A percentile compares a stretch with the other conserved stretches of the same genome.
Evolutionary conservation across 2,329 filamentous ascomycete species (phyloP).

Genomic region (Diaporthe capsici): DNA sequence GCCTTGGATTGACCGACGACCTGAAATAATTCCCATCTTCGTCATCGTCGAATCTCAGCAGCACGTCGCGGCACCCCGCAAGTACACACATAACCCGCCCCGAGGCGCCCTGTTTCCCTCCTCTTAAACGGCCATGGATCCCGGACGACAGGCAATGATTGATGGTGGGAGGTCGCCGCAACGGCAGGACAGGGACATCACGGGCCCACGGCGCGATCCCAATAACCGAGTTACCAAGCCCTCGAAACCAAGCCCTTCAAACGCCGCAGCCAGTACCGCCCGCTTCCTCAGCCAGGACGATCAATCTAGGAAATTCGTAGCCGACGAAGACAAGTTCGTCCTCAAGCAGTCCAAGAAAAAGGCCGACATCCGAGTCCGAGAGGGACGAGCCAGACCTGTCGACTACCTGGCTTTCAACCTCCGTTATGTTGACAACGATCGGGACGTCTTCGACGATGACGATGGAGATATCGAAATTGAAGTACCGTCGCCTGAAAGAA

Average conservation of each 20-base stretch:
- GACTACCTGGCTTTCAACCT: conserved; percentile 95
- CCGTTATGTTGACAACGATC: conserved; percentile 87
- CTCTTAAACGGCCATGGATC: conserved; percentile 62
- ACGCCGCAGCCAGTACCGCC: conserved; percentile 49
- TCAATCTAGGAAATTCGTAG: conserved; percentile 86
- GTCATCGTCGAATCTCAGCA: not conserved
- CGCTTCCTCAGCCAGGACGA: conserved; percentile 79
- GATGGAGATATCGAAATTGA: conserved; percentile 81
- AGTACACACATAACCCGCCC: not conserved
- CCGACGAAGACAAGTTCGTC: conserved; percentile 96
- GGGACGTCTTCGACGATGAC: conserved; percentile 88
- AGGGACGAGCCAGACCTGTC: conserved; percentile 90
- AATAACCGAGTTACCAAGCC: conserved; percentile 71
- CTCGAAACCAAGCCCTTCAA: conserved; percentile 50
- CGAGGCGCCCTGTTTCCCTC: not conserved
- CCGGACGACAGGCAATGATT: conserved; percentile 69
- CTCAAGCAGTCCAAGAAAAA: conserved; percentile 98
- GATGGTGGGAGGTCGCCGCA: conserved; percentile 58
- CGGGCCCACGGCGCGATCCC: conserved; percentile 68
- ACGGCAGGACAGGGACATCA: conserved; percentile 60
- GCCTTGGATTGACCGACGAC: not conserved
- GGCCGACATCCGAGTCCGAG: conserved; percentile 92
- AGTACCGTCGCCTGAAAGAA: conserved; percentile 83
- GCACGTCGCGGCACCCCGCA: not conserved
- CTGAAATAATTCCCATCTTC: not conserved